Base-by-base conservation (phyloP, 2,329 filamentous ascomycete species). In the Shiraia bambusicola region DNA sequence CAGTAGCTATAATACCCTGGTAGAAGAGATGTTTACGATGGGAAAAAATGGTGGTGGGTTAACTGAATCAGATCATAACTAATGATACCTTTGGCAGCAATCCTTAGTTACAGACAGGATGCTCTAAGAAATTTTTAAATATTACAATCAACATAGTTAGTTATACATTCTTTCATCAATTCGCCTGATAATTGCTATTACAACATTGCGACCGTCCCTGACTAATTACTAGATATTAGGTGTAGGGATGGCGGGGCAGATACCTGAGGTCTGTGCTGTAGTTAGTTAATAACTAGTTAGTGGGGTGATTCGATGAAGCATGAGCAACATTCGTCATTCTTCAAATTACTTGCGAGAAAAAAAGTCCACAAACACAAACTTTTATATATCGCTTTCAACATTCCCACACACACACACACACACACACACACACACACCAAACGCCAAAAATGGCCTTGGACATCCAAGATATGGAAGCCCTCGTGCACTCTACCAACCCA, bases 401-500 rank as follows among this genome's bases (percentile, higher is more conserved):
- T 12, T 19, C 24, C 19, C 13, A 12, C 28, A 22, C 19, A 22
- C 22, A 27, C 12, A 32, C 11, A 24, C 34, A 31, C 35, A 16
- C 14, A 28, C 26, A 22, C 13, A 30, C 40, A 13, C 14, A 34
- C 16, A 17, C 12, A 26, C 15, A 9, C 30, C 28, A 34, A 13
- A 34, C 32, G 15, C 31, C 29, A 41, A 53, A 26, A n/a, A 63
- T 63, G 59, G 30, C 22, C 13, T 42, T 45, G 35, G 50, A 44
- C 24, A 34, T 43, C 31, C 46, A 53, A 19, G 56, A 61, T 6
- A 46, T 54, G 8, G 80, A 83, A 52, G 74, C 78, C 40, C 73
- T 84, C 53, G 72, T 84, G 41, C 73, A 70, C 49, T 84, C 81
- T 2, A 54, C 72, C 22, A 83, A 96, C 66, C 84, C 87, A 4